Evolutionary conservation across 2,329 filamentous ascomycete genomes (phyloP).

Genomic region (Aureobasidium musti): DNA sequence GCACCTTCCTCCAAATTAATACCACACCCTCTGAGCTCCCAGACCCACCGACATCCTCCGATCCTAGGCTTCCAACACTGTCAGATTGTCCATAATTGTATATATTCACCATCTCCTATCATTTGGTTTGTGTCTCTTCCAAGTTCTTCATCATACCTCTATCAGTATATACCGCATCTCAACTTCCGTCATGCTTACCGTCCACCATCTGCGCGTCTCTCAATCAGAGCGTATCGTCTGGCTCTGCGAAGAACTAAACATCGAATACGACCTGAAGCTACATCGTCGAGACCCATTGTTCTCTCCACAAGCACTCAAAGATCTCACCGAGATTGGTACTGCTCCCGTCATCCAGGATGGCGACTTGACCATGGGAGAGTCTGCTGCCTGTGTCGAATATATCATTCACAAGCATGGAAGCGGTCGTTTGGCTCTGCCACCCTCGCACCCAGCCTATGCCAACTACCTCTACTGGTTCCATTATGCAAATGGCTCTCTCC

Average conservation of each 20-base stretch:
- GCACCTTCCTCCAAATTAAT: constrained; percentile 11
- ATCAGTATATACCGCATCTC: neutral
- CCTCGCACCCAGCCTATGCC: constrained; percentile 54
- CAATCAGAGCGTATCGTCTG: constrained; percentile 66
- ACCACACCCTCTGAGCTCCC: too few species aligned
- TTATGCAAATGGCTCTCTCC: constrained; percentile 51
- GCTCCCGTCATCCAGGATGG: constrained; percentile 64
- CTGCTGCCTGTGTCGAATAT: constrained; percentile 63
- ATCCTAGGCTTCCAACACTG: too few species aligned
- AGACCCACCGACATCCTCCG: too few species aligned
- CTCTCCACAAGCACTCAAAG: constrained; percentile 38
- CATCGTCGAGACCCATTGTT: constrained; percentile 51
- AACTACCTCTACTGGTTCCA: constrained; percentile 68
- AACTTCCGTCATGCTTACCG: constrained; percentile 40
- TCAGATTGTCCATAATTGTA: neutral
- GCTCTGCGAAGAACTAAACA: constrained; percentile 64
- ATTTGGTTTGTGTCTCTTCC: neutral
- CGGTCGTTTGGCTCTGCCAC: constrained; percentile 53
- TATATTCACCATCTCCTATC: neutral
- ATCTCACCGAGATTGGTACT: constrained; percentile 51
- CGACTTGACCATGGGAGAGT: constrained; percentile 58
- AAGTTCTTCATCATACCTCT: neutral
- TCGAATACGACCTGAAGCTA: constrained; percentile 55
- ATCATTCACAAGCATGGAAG: constrained; percentile 57
- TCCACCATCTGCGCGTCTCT: constrained; percentile 49